Evolutionary conservation across 306 rosid genomes (phyloP).

Genomic region (Alnus glutinosa): DNA sequence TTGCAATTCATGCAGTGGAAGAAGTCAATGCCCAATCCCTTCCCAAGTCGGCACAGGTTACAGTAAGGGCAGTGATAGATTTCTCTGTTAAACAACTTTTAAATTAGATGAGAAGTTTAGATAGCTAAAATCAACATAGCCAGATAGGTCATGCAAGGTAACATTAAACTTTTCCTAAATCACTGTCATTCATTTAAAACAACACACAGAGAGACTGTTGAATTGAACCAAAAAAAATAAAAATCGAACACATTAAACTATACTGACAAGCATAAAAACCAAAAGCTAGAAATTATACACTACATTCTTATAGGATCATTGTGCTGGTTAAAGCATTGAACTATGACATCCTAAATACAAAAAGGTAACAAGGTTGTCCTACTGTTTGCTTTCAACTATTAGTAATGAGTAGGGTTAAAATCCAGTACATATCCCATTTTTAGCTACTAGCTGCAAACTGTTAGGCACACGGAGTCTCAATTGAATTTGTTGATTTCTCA

Average conservation of each 20-base stretch:
- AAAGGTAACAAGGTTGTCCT: background rate
- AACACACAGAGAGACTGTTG: background rate
- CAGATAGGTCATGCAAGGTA: slow-evolving; percentile 12
- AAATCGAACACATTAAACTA: too few species aligned
- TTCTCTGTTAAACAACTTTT: slow-evolving; percentile 57
- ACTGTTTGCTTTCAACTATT: background rate
- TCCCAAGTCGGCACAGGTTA: slow-evolving; percentile 92
- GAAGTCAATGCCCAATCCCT: slow-evolving; percentile 90
- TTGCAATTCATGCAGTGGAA: slow-evolving; percentile 98
- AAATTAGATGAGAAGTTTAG: slow-evolving; percentile 27
- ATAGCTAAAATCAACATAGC: slow-evolving; percentile 17
- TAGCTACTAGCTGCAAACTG: slow-evolving; percentile 5
- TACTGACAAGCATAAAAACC: background rate
- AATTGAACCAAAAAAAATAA: background rate
- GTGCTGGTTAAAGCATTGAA: slow-evolving; percentile 1
- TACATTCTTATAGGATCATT: background rate
- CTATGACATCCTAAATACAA: background rate
- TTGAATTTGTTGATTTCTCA: background rate
- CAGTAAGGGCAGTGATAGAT: slow-evolving; percentile 98
- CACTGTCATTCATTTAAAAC: background rate
- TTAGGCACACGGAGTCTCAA: slow-evolving; percentile 18
- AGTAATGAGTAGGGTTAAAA: slow-evolving; percentile 19
- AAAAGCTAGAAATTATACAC: background rate
- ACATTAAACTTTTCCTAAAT: background rate
- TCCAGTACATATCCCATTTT: background rate